A percentile compares a stretch with the other conserved stretches of the same genome.
phyloP scores from a whole-genome alignment of 345 rosid species.

The Salix viminalis region DNA sequence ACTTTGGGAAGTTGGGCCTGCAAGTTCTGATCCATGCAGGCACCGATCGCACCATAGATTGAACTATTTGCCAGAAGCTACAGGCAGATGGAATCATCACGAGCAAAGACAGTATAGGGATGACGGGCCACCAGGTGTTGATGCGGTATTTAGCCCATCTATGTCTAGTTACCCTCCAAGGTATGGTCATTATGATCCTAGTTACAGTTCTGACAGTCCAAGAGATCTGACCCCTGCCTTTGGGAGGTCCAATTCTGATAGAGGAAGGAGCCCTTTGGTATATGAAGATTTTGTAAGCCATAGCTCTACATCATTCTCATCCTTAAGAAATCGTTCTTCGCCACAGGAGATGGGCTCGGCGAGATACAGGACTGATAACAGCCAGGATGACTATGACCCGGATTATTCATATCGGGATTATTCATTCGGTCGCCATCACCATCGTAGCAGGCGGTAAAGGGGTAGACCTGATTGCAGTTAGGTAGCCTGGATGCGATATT shows the following conservation, averaged over 20 bases:
- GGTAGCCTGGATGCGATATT: background rate
- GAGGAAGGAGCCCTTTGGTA: conserved; percentile 38
- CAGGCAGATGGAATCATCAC: conserved; percentile 34
- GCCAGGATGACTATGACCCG: conserved; percentile 10
- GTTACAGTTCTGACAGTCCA: conserved; percentile 21
- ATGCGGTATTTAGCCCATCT: conserved; percentile 30
- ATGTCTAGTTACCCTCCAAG: conserved; percentile 61
- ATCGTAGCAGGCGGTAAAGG: conserved; percentile 6
- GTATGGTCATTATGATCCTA: conserved; percentile 37
- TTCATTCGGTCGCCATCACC: conserved; percentile 22
- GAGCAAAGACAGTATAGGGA: conserved; percentile 42
- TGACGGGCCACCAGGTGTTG: conserved; percentile 57
- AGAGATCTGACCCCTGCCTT: conserved; percentile 30
- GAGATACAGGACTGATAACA: conserved; percentile 25
- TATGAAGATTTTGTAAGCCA: conserved; percentile 30
- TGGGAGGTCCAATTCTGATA: conserved; percentile 37
- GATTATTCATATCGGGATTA: conserved; percentile 17
- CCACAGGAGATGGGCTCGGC: conserved; percentile 26
- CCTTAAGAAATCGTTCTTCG: conserved; percentile 7
- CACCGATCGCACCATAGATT: conserved; percentile 29
- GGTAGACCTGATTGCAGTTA: background rate
- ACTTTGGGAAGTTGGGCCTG: conserved; percentile 55
- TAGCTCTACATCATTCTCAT: conserved; percentile 14
- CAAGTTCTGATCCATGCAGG: conserved; percentile 34
- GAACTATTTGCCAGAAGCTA: conserved; percentile 29